Base-by-base conservation (phyloP, 495 filamentous ascomycete genomes). In the Podospora conica region DNA sequence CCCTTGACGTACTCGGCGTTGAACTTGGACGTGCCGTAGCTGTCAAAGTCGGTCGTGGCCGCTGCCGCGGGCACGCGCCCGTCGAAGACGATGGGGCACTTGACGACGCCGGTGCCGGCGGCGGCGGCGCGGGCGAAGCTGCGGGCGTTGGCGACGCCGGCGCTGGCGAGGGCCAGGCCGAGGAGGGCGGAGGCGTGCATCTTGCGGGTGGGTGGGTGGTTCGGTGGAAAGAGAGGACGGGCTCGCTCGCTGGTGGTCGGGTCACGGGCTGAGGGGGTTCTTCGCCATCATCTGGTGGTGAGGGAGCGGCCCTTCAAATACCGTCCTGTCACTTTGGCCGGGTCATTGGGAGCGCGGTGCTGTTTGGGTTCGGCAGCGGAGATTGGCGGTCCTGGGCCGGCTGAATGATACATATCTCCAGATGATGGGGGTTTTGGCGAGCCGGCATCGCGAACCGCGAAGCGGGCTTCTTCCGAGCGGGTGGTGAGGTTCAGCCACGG, bases 1-100 rank as follows among this genome's bases (percentile, higher is more conserved):
- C 81, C 77, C 60, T 82, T 82, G 68, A 80, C 72, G 68, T 81
- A 81, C 63, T 81, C 79, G 15, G 79, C 74, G 69, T 80, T 79
- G 75, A 82, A 82, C 29, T 73, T 71, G 58, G 74, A 77, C 58
- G 75, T 80, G 55, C 65, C 65, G 68, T 72, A 74, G 70, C 65
- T 73, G 72, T 82, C 80, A 63, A 82, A 82, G 69, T 82, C 80
- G 64, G 73, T 67, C 1, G 70, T 71, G 15, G 63, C 60, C 18
- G 71, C 28, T 18, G 71, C 65, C 1, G 69, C 66, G 58, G 74
- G 69, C 53, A 81, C 71, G 66, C 77, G 76, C n/a, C 80, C 81
- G 74, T 75, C 80, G 63, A 82, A 78, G 27, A 80, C 68, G 40
- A 82, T 63, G 18, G 79, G 80, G 65, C 81, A 83, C 58, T 79